phyloP scores from a whole-genome alignment of 352 stramenopile genomes.

The Aphanomyces astaci region DNA sequence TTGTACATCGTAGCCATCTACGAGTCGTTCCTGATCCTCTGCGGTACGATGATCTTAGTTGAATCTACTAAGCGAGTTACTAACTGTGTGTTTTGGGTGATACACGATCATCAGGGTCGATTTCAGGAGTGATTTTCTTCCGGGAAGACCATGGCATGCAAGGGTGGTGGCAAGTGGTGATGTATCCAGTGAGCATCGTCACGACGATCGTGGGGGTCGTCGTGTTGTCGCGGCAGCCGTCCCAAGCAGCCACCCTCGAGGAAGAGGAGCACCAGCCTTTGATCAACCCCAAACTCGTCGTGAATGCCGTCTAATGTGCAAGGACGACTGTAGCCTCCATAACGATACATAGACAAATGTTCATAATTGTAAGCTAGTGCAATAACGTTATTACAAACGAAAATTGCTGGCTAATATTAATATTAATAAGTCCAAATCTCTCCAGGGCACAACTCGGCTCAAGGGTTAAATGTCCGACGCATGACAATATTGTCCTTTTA shows the following conservation, averaged over 20 bases:
- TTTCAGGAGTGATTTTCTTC: slow-evolving; percentile 84
- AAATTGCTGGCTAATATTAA: no score
- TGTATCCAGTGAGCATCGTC: slow-evolving; percentile 72
- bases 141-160: slow-evolving; percentile 77
- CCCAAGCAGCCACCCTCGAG: slow-evolving; percentile 36
- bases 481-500: no score
- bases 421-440: no score
- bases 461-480: no score
- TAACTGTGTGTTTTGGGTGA: neutral
- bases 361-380: neutral
- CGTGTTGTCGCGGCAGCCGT: slow-evolving; percentile 76
- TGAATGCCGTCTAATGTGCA: slow-evolving; percentile 28
- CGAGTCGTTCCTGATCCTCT: slow-evolving; percentile 71
- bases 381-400: no score
- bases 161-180: slow-evolving; percentile 63
- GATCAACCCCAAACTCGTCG: slow-evolving; percentile 30
- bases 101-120: slow-evolving; percentile 36
- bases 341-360: slow-evolving; percentile 1
- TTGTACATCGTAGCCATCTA: slow-evolving; percentile 82
- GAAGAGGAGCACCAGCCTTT: slow-evolving; percentile 28
- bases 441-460: no score
- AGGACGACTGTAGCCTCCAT: no score
- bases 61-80: slow-evolving; percentile 14
- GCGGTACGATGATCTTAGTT: no score
- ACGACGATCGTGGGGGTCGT: slow-evolving; percentile 73